Evolutionary conservation across 2,329 filamentous ascomycete species (phyloP), one percentile per base, ranked within the genome.

Genomic region (Colletotrichum tropicale): DNA sequence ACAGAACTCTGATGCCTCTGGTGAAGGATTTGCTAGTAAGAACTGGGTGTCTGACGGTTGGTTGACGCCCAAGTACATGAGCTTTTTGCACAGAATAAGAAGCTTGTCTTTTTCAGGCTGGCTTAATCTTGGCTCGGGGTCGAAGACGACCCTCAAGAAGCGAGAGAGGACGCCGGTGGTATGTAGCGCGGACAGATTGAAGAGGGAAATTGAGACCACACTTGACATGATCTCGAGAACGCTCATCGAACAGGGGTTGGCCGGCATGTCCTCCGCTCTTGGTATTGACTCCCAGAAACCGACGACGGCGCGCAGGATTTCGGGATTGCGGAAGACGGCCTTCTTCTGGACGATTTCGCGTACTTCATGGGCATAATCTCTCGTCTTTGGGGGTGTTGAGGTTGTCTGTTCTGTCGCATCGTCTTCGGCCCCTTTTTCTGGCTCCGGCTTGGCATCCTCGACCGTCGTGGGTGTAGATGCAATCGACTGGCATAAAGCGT

Each of bases 21-120:
- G 79, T 3, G 90, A 89, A 10, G 89, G 84, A 32, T 86, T 88
- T 15, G 89, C 87, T 48, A 93, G 83, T 34, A 99, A 88, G 76
- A 93, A 92, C 80, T 96, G 93, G 18, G 95, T 95, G 86, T 98
- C 96, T 61, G 95, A 92, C n/a, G 98, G 90, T 75, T 90, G 90
- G 80, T 93, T 94, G 78, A 98, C 91, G 24, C 97, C 96, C 77
- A 97, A 88, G 73, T 91, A 87, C 87, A 95, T 91, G 81, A 98
- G 85, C 83, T 89, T 88, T 78, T 90, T 90, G 80, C 94, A 96
- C 30, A 98, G 88, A 26, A 90, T 87, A 78, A 93, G 87, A 24
- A 95, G 90, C 16, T 92, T 87, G 30, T 87, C 83, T 79, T 87
- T 89, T 81, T 96, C 94, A 5, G 85, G 81, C 28, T 87, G 81